Evolutionary conservation across 805 yeast genomes (phyloP).

Genomic region (Lipomyces sp.): DNA sequence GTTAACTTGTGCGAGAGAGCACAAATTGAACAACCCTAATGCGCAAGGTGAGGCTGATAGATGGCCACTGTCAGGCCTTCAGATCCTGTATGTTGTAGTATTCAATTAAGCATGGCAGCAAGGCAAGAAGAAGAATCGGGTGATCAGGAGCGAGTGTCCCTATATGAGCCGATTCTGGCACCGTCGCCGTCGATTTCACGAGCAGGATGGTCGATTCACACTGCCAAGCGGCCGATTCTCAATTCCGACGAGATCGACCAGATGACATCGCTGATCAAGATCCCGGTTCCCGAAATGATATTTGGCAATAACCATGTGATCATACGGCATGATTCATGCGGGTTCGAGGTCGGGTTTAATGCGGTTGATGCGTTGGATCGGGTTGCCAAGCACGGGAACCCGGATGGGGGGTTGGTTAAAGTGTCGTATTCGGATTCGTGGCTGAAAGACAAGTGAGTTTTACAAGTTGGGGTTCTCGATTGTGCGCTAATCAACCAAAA

Average conservation of each 20-base stretch:
- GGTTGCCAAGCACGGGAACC: slow-evolving; percentile 59
- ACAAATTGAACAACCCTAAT: too few relatives aligned
- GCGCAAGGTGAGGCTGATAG: too few relatives aligned
- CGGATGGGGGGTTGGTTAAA: slow-evolving; percentile 54
- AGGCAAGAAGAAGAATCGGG: not conserved
- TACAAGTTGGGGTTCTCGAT: not conserved
- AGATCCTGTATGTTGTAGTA: not conserved
- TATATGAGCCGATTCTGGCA: not conserved
- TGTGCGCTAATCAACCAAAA: not conserved
- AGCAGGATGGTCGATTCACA: slow-evolving; percentile 71
- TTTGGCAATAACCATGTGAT: slow-evolving; percentile 80
- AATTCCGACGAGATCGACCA: slow-evolving; percentile 73
- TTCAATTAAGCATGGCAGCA: not conserved
- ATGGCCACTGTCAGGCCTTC: too few relatives aligned
- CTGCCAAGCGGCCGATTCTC: slow-evolving; percentile 76
- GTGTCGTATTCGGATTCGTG: slow-evolving; percentile 90
- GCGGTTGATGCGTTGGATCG: slow-evolving; percentile 73
- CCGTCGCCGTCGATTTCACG: slow-evolving; percentile 5
- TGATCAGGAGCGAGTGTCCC: not conserved
- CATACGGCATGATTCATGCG: slow-evolving; percentile 51
- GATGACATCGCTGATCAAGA: slow-evolving; percentile 62
- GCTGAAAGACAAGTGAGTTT: slow-evolving; percentile 50
- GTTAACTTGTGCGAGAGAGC: too few relatives aligned
- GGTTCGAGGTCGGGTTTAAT: slow-evolving; percentile 65
- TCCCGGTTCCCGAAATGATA: slow-evolving; percentile 97